These are phyloP conservation scores for Pyricularia grisea DNA, from an alignment of 2,329 filamentous ascomycete species.

Conservation along the genomic window DNA sequence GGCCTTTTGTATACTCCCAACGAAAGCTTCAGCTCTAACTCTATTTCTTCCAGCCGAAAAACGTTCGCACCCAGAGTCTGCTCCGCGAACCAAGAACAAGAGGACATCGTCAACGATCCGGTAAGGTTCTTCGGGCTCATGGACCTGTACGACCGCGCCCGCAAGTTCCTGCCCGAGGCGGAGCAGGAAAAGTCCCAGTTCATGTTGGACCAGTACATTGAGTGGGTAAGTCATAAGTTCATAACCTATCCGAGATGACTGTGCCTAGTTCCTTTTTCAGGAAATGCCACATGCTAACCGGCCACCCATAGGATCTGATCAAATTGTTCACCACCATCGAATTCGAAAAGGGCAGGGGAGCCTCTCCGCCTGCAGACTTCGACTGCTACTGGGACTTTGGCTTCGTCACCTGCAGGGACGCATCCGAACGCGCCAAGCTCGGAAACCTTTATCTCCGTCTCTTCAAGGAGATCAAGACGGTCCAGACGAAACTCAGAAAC, in stretches of 20 bases:
- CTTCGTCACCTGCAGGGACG: not conserved
- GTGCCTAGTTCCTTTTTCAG: not conserved
- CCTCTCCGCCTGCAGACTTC: not conserved
- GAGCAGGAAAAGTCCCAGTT: not conserved
- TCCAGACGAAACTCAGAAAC: not conserved
- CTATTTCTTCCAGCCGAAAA: not conserved
- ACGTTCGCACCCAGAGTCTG: not conserved
- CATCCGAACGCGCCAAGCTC: not conserved
- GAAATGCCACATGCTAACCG: not conserved
- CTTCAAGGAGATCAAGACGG: not conserved
- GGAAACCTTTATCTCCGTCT: not conserved
- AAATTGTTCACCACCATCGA: not conserved
- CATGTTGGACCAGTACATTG: not conserved
- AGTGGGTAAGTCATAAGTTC: not conserved
- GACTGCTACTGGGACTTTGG: not conserved
- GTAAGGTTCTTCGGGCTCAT: not conserved
- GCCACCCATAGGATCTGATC: not conserved
- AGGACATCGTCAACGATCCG: not conserved
- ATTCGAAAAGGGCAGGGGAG: not conserved
- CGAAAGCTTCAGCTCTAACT: not conserved
- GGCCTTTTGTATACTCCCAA: not conserved
- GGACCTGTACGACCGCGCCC: not conserved
- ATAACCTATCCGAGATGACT: not conserved
- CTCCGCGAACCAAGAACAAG: not conserved
- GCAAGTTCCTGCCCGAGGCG: not conserved